A percentile compares a stretch with the other conserved stretches of the same genome.
These are phyloP conservation scores for Hygrocybe coccinea DNA, from an alignment of 768 basidiomycete species.

Conservation along the genomic window DNA sequence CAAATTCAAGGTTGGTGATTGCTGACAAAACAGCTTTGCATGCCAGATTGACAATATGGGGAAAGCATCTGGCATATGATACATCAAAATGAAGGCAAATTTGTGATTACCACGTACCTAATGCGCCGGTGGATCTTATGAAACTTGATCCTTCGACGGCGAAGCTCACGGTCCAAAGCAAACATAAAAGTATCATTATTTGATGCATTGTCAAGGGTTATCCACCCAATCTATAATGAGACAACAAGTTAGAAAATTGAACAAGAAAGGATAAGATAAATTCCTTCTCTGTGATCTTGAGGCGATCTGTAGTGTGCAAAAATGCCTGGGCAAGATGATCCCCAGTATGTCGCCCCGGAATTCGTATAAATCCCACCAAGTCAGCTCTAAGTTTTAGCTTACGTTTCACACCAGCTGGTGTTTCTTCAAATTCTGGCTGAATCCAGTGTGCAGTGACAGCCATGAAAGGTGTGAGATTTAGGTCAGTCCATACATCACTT, in stretches of 20 bases:
- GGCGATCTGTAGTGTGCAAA: conserved; percentile 24
- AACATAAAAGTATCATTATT: no score
- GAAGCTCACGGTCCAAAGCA: no score
- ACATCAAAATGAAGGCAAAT: neutral
- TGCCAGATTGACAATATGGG: conserved; percentile 31
- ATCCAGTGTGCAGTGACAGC: conserved; percentile 43
- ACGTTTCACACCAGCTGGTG: conserved; percentile 18
- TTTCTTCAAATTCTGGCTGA: conserved; percentile 14
- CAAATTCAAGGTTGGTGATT: conserved; percentile 18
- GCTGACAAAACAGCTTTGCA: conserved; percentile 27
- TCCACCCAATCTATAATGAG: neutral
- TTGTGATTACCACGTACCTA: no score
- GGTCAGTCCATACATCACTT: conserved; percentile 35
- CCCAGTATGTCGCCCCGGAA: conserved; percentile 36
- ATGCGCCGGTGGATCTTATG: no score
- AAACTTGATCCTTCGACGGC: no score
- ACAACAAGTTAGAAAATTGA: neutral
- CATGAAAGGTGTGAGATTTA: conserved; percentile 34
- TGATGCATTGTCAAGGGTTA: no score
- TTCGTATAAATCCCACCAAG: conserved; percentile 32
- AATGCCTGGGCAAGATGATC: conserved; percentile 34
- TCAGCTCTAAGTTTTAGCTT: conserved; percentile 27
- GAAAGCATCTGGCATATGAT: conserved; percentile 25
- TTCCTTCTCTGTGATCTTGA: conserved; percentile 27
- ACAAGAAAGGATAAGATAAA: conserved; percentile 3